Evolutionary conservation across 164 flowering plant genomes (phyloP), one percentile per base, ranked within the genome.

Genomic region (Brasenia schreberi): DNA sequence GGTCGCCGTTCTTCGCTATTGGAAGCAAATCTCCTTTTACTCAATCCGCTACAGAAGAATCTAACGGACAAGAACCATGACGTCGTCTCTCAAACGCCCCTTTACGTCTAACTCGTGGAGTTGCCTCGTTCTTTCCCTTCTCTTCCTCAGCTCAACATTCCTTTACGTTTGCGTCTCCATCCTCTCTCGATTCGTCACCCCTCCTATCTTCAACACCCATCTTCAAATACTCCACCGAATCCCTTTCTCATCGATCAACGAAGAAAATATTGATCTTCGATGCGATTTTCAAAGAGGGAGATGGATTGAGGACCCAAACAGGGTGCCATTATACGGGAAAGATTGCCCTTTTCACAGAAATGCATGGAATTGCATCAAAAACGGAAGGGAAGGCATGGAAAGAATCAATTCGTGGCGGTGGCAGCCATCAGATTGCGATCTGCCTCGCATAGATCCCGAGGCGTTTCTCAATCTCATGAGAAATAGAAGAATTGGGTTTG

Each of bases 311-410:
- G 84, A 87, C 70, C 83, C 81, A 3, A 23, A 64, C 5, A 78
- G 70, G 42, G 71, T 45, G 63, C 89, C 97, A 64, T 44, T 80
- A 16, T 95, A 95, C 73, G 76, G 83, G 59, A 81, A 79, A 4
- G 68, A 82, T 39, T 92, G 97, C 82, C 92, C 97, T 5, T 95
- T 92, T 65, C 97, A 89, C 68, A 64, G 97, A 53, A 86, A 89
- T 80, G 76, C 96, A 17, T 89, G 98, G 98, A 94, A 94, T 61
- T 94, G 98, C 78, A 64, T 85, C 12, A 84, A 75, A 64, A 94
- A 91, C 81, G 70, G 79, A 73, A 82, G 97, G 53, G 83, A 82
- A 7, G 82, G 87, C 67, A 88, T 92, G 97, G 87, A 68, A 58
- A 53, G 27, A 70, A 88, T 95, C 81, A 92, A 87, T 85, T 83